Base-by-base conservation (phyloP, 176 grass and related monocot genomes). In the Secale cereale region DNA sequence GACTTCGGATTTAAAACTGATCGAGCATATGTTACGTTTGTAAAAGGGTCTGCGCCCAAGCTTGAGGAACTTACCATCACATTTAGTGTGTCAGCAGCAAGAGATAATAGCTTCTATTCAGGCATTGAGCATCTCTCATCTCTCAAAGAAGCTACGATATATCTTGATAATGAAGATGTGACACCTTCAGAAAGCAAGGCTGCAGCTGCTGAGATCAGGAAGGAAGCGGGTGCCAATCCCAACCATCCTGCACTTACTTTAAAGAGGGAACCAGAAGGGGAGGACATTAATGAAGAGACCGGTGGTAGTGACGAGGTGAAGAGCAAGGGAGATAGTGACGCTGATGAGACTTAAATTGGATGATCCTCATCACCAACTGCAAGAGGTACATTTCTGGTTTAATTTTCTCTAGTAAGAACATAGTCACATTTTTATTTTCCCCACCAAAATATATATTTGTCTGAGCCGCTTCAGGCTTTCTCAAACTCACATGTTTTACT, bases 111-210 rank as follows among this genome's bases (percentile, higher is more conserved):
- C 1, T 71, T 71, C 22, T 41, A 41, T 9, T 25, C 26, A 25
- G 35, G 68, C 8, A 23, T 71, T 3, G 3, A 25, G 4, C 68
- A 71, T 36, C 68, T 41, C 36, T 10, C 36, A 6, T 71, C 10
- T 14, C 36, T 71, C 2, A 71, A 71, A 41, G 0, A 15, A 25
- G 68, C 68, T 13, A 6, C 3, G 7, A 40, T n/a, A 12, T 25
- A 0, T 8, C 39, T 22, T 72, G 23, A 12, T 8, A 3, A 2
- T 0, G 0, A 25, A 9, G 68, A 22, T 0, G 35, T 22, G 1
- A 41, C 35, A 72, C 23, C 10, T 26, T 41, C 10, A 3, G 37
- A 72, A 72, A 8, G 10, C 69, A 43, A 13, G 36, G 37, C 10
- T 72, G 37, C 69, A 15, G n/a, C 69, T 14, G 22, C 35, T 43